A percentile compares a stretch with the other conserved stretches of the same genome.
Conservation (phyloP, 139 green algal genomes). For the Nannochloris sp. region DNA sequence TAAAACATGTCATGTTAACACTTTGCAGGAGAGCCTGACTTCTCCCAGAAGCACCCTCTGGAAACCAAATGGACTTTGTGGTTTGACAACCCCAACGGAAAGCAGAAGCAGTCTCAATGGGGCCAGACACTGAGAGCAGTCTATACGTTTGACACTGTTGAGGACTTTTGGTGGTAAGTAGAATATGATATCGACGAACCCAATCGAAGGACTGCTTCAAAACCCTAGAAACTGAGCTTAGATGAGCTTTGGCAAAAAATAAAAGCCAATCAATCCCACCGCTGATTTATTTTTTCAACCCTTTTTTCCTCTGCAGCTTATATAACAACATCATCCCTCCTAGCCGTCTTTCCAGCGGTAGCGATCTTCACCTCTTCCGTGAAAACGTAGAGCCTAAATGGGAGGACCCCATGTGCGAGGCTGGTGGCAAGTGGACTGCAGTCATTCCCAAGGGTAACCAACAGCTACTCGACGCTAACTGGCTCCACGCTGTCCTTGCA, state of each 20-base stretch:
- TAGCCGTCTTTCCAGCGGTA: constrained; percentile 65
- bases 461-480: constrained; percentile 79
- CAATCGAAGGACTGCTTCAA: too few species aligned
- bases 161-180: constrained; percentile 98
- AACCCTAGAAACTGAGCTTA: too few species aligned
- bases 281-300: too few species aligned
- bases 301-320: constrained; percentile 56
- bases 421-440: constrained; percentile 89
- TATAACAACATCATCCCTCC: constrained; percentile 99
- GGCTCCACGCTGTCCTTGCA: constrained; percentile 91
- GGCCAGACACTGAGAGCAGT: constrained; percentile 74
- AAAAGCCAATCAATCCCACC: too few species aligned
- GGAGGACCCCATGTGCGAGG: constrained; percentile 87
- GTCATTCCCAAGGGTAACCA: constrained; percentile 53
- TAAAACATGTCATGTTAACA: neutral
- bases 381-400: constrained; percentile 97
- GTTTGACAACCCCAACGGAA: constrained; percentile 91
- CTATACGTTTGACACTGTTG: constrained; percentile 93
- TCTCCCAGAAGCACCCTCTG: constrained; percentile 73
- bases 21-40: constrained; percentile 42
- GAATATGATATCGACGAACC: too few species aligned
- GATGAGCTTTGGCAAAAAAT: too few species aligned
- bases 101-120: constrained; percentile 55
- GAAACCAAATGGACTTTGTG: constrained; percentile 90
- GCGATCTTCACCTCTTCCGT: constrained; percentile 96